Evolutionary conservation across 306 rosid species (phyloP).

Genomic region (Cyclanthera cordifolia): DNA sequence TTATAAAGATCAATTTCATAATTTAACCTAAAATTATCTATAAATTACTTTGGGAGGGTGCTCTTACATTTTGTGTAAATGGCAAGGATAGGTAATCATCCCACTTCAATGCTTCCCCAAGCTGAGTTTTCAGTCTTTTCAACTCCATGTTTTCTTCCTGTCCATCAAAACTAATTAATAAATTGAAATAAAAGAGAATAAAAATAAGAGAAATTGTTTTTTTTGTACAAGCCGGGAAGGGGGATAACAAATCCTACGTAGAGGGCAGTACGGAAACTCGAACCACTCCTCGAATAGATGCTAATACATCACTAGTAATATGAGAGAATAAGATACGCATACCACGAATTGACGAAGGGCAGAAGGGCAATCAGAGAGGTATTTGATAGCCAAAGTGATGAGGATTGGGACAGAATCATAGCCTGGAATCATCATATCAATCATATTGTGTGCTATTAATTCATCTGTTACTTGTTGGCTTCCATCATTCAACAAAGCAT

Average conservation of each 20-base stretch:
- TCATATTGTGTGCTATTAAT: conserved; percentile 77
- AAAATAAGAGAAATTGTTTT: background rate
- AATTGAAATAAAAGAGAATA: background rate
- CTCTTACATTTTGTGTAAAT: conserved; percentile 71
- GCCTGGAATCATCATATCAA: conserved; percentile 99
- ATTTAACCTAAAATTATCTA: too few relatives aligned
- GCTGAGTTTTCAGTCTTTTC: conserved; percentile 47
- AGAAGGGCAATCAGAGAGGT: conserved; percentile 66
- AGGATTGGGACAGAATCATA: conserved; percentile 94
- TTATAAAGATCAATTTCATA: too few relatives aligned
- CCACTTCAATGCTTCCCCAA: conserved; percentile 61
- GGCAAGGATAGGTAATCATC: conserved; percentile 73
- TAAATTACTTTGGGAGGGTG: background rate
- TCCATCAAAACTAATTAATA: background rate
- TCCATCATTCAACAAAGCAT: conserved; percentile 60
- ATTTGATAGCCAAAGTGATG: conserved; percentile 70
- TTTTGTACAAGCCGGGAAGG: too few relatives aligned
- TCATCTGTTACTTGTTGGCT: conserved; percentile 55
- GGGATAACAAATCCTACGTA: too few relatives aligned
- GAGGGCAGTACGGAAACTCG: too few relatives aligned
- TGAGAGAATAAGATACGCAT: background rate
- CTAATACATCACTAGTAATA: too few relatives aligned
- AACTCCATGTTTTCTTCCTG: conserved; percentile 83
- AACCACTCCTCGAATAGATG: too few relatives aligned
- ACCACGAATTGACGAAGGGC: conserved; percentile 71